Evolutionary conservation across 768 basidiomycete genomes (phyloP).

Genomic region (Tricholoma bakamatsutake): DNA sequence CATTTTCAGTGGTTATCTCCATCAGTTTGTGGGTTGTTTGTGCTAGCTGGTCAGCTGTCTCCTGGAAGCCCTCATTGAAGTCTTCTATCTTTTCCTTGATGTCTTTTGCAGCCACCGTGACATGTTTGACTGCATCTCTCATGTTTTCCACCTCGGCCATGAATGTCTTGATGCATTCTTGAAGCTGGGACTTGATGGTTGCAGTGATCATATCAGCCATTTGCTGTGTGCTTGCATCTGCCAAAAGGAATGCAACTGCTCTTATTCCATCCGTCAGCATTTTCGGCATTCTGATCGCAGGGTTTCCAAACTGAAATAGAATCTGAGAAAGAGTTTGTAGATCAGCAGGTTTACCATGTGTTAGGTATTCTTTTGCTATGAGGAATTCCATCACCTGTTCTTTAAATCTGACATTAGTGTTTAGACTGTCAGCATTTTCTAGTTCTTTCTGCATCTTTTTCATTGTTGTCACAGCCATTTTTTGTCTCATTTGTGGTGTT

Average conservation of each 20-base stretch:
- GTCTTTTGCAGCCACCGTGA: background rate
- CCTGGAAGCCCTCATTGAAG: background rate
- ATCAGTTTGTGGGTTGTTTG: no score
- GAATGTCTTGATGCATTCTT: no score
- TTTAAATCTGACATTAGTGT: background rate
- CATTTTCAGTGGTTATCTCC: background rate
- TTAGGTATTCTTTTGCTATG: background rate
- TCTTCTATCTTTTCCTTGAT: background rate
- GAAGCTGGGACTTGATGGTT: background rate
- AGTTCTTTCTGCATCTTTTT: no score
- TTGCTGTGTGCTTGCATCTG: background rate
- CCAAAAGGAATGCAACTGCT: background rate
- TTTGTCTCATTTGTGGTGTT: no score
- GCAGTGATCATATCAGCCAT: background rate
- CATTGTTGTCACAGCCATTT: no score
- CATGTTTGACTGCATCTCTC: background rate
- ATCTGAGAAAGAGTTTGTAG: background rate
- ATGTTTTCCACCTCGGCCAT: no score
- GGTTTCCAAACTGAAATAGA: background rate
- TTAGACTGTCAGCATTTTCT: no score
- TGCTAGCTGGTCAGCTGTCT: no score
- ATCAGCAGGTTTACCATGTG: background rate
- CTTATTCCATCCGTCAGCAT: no score
- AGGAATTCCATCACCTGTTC: background rate
- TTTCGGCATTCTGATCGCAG: background rate